These are phyloP conservation scores for Boletus sp. DNA, from an alignment of 1,284 basidiomycete genomes.

Conservation along the genomic window DNA sequence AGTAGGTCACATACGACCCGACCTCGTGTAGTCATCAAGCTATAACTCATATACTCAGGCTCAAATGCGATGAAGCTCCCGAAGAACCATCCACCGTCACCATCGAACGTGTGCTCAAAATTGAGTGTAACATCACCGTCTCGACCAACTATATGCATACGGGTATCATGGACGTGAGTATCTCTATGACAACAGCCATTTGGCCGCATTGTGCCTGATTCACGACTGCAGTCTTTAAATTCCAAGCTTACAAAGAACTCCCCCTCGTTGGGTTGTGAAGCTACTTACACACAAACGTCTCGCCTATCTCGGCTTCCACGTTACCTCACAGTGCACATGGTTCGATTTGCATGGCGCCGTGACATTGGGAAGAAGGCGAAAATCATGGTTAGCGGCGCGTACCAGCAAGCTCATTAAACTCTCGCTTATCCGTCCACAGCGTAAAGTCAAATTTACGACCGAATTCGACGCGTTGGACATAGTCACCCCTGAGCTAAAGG, in stretches of 20 bases:
- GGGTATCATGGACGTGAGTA: slow-evolving; percentile 79
- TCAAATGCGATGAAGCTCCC: slow-evolving; percentile 77
- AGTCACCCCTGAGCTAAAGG: slow-evolving; percentile 74
- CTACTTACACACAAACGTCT: slow-evolving; percentile 80
- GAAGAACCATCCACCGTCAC: slow-evolving; percentile 69
- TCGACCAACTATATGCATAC: slow-evolving; percentile 87
- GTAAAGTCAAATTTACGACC: slow-evolving; percentile 90
- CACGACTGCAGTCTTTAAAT: slow-evolving; percentile 65
- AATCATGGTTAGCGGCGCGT: slow-evolving; percentile 64
- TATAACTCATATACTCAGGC: slow-evolving; percentile 38
- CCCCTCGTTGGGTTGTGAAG: slow-evolving; percentile 74
- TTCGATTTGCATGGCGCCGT: slow-evolving; percentile 91
- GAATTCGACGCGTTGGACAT: slow-evolving; percentile 87
- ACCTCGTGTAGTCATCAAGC: slow-evolving; percentile 9
- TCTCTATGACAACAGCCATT: background rate
- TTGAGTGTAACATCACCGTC: slow-evolving; percentile 89
- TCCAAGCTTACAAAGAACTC: slow-evolving; percentile 87
- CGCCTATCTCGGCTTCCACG: slow-evolving; percentile 81
- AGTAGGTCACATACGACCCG: slow-evolving; percentile 49
- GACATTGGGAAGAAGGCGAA: slow-evolving; percentile 92
- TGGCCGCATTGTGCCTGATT: background rate
- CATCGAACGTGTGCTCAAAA: slow-evolving; percentile 77
- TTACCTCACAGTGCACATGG: slow-evolving; percentile 89
- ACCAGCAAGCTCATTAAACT: background rate
- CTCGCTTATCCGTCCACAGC: slow-evolving; percentile 39